Evolutionary conservation across 495 filamentous ascomycete genomes (phyloP), one percentile per base, ranked within the genome.

Genomic region (Trichoderma reesei): DNA sequence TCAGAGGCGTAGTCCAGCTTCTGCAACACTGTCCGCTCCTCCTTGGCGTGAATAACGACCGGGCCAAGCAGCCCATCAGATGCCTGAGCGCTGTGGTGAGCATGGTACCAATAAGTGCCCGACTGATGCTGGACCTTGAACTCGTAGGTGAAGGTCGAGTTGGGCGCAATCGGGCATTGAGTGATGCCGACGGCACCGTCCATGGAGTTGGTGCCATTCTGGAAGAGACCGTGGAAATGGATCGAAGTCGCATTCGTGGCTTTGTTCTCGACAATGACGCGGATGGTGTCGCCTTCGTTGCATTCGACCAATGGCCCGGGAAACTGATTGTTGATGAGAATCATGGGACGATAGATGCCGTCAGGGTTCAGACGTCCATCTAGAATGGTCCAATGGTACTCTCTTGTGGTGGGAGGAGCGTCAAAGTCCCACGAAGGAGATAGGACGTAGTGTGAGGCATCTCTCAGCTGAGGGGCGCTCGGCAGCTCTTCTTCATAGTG

Each of bases 221-320:
- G 85, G 67, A 78, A 85, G 65, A 89, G 71, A 4, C 88, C 88
- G 68, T 90, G 88, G 69, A 83, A 90, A 74, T 90, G 88, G n/a
- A 90, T 79, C 4, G 86, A 84, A 42, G 69, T 75, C 66, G 87
- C 73, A 66, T 89, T 82, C 18, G 79, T 84, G n/a, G 90, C 79
- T 9, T 75, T 76, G 70, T 90, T 90, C 66, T 82, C 71, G 62
- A 88, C 74, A 64, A 87, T 82, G 37, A 89, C 79, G 37, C 88
- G 72, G 14, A 90, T 66, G 6, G 70, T 76, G 65, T 90, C 88
- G 39, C 86, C 86, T 66, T 84, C 76, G 67, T 82, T 79, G 51
- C 83, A 81, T 44, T 85, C 78, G 51, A 89, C 82, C 13, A 77
- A 67, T 6, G 86, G 87, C 41, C 82, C 69, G 6, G 87, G 86